A percentile compares a stretch with the other conserved stretches of the same genome.
These are phyloP conservation scores for Sesbania bispinosa DNA, from an alignment of 306 rosid genomes.

Conservation along the genomic window DNA sequence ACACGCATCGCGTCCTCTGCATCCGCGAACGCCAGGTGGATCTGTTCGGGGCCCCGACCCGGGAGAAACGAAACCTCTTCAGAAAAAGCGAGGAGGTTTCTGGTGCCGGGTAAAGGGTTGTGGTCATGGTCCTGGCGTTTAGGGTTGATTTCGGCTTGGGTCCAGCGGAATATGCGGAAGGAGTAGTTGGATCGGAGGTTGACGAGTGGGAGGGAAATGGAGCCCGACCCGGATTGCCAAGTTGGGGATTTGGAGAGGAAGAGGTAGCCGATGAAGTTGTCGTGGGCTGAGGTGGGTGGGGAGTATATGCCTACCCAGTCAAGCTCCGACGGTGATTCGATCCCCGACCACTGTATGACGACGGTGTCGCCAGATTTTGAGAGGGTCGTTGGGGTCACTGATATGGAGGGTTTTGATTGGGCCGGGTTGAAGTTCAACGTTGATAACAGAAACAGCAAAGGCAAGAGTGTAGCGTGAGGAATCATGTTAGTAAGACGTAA, in stretches of 20 bases:
- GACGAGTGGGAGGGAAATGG: slow-evolving; percentile 50
- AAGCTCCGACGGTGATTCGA: slow-evolving; percentile 60
- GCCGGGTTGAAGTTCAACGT: background rate
- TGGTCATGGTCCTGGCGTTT: slow-evolving; percentile 64
- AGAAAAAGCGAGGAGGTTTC: slow-evolving; percentile 48
- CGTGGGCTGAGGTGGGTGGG: slow-evolving; percentile 55
- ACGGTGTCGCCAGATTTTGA: slow-evolving; percentile 59
- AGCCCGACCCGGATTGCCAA: slow-evolving; percentile 73
- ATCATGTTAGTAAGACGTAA: background rate
- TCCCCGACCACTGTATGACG: slow-evolving; percentile 57
- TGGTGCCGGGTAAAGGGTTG: slow-evolving; percentile 66
- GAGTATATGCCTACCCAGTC: slow-evolving; percentile 88
- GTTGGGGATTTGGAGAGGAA: slow-evolving; percentile 59
- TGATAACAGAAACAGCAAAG: background rate
- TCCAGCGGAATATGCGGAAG: slow-evolving; percentile 85
- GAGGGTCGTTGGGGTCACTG: slow-evolving; percentile 42
- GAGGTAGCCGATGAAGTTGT: slow-evolving; percentile 68
- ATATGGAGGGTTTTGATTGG: slow-evolving; percentile 43
- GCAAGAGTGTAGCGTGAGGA: background rate
- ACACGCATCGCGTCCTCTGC: slow-evolving; percentile 68
- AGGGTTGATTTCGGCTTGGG: slow-evolving; percentile 53
- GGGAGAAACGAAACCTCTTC: slow-evolving; percentile 38
- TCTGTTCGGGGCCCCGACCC: slow-evolving; percentile 66
- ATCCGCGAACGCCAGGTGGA: slow-evolving; percentile 69
- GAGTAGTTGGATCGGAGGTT: slow-evolving; percentile 80